Evolutionary conservation across 345 rosid genomes (phyloP).

Genomic region (Gossypium sturtianum): DNA sequence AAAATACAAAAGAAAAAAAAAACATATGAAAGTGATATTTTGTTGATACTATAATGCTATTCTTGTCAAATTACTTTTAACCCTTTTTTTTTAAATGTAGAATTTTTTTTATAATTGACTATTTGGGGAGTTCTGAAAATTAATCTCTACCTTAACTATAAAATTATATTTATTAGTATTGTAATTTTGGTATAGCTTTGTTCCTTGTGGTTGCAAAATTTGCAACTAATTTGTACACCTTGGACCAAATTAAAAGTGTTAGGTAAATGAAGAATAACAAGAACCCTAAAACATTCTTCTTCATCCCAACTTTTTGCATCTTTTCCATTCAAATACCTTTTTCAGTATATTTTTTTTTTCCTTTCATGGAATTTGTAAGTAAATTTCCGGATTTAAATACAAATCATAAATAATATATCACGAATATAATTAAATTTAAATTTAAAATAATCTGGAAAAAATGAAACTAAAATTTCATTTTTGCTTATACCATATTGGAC

Average conservation of each 20-base stretch:
- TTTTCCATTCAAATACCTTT: not conserved
- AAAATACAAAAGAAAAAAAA: not conserved
- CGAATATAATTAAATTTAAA: too few relatives aligned
- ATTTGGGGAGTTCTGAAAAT: not conserved
- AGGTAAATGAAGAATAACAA: not conserved
- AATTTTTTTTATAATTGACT: not conserved
- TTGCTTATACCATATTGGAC: too few relatives aligned
- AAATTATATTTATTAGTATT: too few relatives aligned
- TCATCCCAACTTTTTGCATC: not conserved
- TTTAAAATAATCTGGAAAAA: too few relatives aligned
- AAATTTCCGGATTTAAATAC: too few relatives aligned
- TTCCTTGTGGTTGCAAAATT: not conserved
- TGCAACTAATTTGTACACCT: not conserved
- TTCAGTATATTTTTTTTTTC: not conserved
- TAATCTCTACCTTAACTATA: not conserved
- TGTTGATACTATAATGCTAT: not conserved
- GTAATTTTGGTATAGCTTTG: not conserved
- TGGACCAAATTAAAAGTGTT: not conserved
- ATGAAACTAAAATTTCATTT: too few relatives aligned
- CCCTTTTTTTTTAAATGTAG: not conserved
- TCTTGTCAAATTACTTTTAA: not conserved
- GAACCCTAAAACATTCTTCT: not conserved
- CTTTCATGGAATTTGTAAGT: too few relatives aligned
- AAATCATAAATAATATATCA: too few relatives aligned
- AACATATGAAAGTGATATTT: not conserved